A percentile compares a stretch with the other conserved stretches of the same genome.
Conservation (phyloP, 2,329 filamentous ascomycete genomes). For the Aspergillus pseudoglaucus region DNA sequence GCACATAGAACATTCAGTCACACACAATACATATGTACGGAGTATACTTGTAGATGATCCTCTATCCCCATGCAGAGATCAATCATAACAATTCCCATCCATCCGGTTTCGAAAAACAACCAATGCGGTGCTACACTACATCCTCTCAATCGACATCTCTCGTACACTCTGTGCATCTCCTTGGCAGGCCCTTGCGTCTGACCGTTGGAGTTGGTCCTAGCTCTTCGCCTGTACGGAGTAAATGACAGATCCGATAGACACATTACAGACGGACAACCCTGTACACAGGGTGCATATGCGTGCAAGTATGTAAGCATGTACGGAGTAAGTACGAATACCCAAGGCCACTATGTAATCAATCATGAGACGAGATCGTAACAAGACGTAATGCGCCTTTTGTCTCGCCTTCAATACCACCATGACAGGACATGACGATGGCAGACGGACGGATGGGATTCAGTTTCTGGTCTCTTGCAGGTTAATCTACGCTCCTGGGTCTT, state of each 20-base stretch:
- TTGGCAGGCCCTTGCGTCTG: neutral
- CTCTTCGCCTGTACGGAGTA: neutral
- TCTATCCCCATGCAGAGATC: no score
- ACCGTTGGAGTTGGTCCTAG: neutral
- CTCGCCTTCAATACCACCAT: neutral
- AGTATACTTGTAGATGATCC: no score
- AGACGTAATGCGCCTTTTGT: no score
- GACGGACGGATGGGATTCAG: no score
- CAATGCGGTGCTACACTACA: neutral
- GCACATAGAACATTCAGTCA: neutral
- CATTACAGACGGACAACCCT: neutral
- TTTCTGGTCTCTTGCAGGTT: no score
- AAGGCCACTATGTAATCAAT: no score
- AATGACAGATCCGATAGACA: neutral
- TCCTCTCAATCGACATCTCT: neutral
- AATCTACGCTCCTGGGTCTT: no score
- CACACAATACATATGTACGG: no score
- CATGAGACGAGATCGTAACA: no score
- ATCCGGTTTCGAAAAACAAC: neutral
- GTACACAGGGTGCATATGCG: neutral
- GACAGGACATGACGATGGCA: no score
- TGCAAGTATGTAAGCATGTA: neutral
- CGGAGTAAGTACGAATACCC: neutral
- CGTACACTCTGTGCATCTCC: neutral
- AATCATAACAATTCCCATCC: neutral